These are phyloP conservation scores for Galerina sulciceps DNA, from an alignment of 768 basidiomycete species.

Conservation along the genomic window DNA sequence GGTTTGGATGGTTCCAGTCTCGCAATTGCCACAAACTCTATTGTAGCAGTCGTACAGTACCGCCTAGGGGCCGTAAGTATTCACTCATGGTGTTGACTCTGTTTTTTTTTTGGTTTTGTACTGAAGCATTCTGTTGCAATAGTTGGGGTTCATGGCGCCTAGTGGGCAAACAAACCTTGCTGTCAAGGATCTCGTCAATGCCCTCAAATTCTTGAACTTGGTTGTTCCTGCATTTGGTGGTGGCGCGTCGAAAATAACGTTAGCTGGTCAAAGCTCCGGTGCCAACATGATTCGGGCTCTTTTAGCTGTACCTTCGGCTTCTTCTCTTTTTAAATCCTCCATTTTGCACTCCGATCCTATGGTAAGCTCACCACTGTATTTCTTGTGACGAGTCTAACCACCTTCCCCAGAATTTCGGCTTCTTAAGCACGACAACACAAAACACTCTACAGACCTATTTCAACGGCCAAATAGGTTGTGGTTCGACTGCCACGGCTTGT, in stretches of 20 bases:
- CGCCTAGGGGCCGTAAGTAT: constrained; percentile 73
- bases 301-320: constrained; percentile 72
- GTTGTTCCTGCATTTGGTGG: constrained; percentile 71
- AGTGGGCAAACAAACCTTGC: constrained; percentile 73
- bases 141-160: constrained; percentile 81
- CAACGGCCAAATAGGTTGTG: constrained; percentile 51
- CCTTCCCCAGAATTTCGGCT: constrained; percentile 68
- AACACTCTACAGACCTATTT: constrained; percentile 55
- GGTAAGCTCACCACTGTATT: constrained; percentile 39
- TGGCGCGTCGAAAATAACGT: constrained; percentile 62
- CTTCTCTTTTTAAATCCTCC: constrained; percentile 72
- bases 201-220: constrained; percentile 62
- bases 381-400: neutral
- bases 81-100: neutral
- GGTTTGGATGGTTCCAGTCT: constrained; percentile 81
- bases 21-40: constrained; percentile 69
- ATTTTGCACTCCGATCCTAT: constrained; percentile 90
- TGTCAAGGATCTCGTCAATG: constrained; percentile 68
- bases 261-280: constrained; percentile 86
- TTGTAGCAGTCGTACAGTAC: constrained; percentile 85
- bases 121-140: constrained; percentile 7
- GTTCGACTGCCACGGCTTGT: constrained; percentile 51
- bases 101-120: neutral
- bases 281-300: constrained; percentile 79
- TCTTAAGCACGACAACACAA: constrained; percentile 60